Evolutionary conservation across 2,329 filamentous ascomycete species (phyloP).

Genomic region (Moelleriella libera): DNA sequence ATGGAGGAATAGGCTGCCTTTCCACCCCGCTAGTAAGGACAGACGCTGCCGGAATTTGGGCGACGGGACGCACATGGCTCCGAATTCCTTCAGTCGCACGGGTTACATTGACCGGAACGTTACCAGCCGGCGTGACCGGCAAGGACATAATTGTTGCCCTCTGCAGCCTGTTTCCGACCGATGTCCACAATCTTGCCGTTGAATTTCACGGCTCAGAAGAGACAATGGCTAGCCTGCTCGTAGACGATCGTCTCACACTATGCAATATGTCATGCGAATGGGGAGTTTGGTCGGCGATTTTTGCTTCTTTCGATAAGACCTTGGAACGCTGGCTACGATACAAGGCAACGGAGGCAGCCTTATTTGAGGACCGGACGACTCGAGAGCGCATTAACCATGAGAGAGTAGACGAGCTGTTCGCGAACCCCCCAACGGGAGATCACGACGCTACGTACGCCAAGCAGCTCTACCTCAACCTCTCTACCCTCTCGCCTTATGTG

Average conservation of each 20-base stretch:
- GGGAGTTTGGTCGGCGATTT: conserved; percentile 43
- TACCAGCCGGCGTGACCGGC: conserved; percentile 54
- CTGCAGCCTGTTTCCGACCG: conserved; percentile 72
- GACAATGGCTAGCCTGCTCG: conserved; percentile 56
- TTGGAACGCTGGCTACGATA: conserved; percentile 60
- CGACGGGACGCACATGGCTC: conserved; percentile 66
- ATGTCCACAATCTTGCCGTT: conserved; percentile 82
- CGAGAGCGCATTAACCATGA: conserved; percentile 56
- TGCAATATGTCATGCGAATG: conserved; percentile 75
- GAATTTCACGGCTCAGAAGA: conserved; percentile 75
- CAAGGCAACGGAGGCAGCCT: conserved; percentile 60
- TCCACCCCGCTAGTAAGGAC: conserved; percentile 71
- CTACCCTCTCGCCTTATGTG: conserved; percentile 71
- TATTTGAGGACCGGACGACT: conserved; percentile 33
- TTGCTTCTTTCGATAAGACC: conserved; percentile 33
- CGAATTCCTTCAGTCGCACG: conserved; percentile 71
- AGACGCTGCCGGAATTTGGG: conserved; percentile 73
- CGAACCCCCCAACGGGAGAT: conserved; percentile 55
- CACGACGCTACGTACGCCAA: conserved; percentile 72
- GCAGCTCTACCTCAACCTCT: conserved; percentile 66
- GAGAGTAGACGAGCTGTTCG: conserved; percentile 56
- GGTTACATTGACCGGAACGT: conserved; percentile 56
- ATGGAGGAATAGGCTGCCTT: conserved; percentile 62
- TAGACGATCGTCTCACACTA: conserved; percentile 64
- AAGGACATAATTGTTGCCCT: conserved; percentile 92